These are phyloP conservation scores for Boletus sp. DNA, from an alignment of 768 basidiomycete species.

Conservation along the genomic window DNA sequence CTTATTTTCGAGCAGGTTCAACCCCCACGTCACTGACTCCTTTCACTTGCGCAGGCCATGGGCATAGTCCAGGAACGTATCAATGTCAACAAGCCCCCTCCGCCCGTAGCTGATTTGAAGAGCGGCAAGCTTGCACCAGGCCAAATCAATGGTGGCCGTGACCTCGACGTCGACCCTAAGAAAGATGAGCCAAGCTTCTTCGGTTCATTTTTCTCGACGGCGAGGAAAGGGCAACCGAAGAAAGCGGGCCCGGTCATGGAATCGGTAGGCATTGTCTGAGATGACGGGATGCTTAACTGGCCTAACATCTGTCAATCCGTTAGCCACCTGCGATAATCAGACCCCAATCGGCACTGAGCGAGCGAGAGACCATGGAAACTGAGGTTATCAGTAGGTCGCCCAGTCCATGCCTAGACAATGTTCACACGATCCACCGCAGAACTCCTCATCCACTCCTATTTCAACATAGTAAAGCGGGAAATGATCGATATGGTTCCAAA, in stretches of 20 bases:
- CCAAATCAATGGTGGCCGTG: constrained; percentile 87
- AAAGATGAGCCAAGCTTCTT: constrained; percentile 93
- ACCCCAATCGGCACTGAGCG: constrained; percentile 86
- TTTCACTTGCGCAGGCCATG: constrained; percentile 61
- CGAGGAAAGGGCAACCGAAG: constrained; percentile 57
- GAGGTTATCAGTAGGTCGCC: constrained; percentile 93
- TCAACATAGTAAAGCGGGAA: constrained; percentile 97
- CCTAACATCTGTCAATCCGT: neutral
- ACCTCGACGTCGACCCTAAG: constrained; percentile 86
- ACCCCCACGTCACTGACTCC: neutral
- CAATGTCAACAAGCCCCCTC: constrained; percentile 74
- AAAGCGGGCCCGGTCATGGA: constrained; percentile 61
- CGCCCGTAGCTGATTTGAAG: constrained; percentile 60
- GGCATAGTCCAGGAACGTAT: constrained; percentile 79
- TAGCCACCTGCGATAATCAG: constrained; percentile 85
- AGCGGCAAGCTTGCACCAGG: constrained; percentile 55
- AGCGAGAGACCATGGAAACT: constrained; percentile 96
- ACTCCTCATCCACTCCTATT: constrained; percentile 93
- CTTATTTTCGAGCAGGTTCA: constrained; percentile 3
- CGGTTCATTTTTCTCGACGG: constrained; percentile 87
- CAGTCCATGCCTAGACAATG: neutral
- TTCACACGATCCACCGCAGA: constrained; percentile 45
- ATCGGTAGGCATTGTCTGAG: constrained; percentile 37
- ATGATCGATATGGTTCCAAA: constrained; percentile 99
- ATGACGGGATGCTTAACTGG: constrained; percentile 12